Evolutionary conservation across 495 filamentous ascomycete species (phyloP).

Genomic region (Aspergillus baeticus): DNA sequence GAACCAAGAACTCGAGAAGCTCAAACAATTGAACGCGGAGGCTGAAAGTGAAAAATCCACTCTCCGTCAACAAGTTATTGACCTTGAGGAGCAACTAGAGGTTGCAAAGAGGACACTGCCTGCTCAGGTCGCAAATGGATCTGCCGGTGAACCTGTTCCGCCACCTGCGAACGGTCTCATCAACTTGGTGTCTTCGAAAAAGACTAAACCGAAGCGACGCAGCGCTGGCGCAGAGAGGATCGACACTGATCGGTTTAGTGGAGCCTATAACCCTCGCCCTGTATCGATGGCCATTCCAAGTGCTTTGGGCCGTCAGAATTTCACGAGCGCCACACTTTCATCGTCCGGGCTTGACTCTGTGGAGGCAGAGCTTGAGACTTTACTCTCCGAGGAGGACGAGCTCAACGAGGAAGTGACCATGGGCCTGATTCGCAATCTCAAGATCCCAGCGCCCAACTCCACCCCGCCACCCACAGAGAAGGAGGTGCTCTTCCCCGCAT

Average conservation of each 20-base stretch:
- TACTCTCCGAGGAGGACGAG: constrained; percentile 91
- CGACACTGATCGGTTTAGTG: constrained; percentile 82
- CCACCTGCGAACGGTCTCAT: constrained; percentile 75
- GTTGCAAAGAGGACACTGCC: constrained; percentile 69
- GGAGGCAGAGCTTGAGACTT: constrained; percentile 87
- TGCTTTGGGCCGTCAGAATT: constrained; percentile 59
- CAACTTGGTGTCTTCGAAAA: constrained; percentile 95
- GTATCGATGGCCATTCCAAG: constrained; percentile 88
- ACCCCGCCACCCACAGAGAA: constrained; percentile 92
- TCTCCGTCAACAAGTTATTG: constrained; percentile 80
- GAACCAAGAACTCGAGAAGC: constrained; percentile 72
- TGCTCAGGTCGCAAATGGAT: constrained; percentile 64
- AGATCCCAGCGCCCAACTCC: constrained; percentile 82
- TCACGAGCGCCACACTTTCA: constrained; percentile 67
- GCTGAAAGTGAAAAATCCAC: constrained; percentile 80
- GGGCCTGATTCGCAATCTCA: constrained; percentile 92
- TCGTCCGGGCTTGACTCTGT: constrained; percentile 85
- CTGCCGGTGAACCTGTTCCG: constrained; percentile 32
- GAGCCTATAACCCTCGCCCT: constrained; percentile 88
- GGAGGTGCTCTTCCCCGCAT: constrained; percentile 97
- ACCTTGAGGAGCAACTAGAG: constrained; percentile 92
- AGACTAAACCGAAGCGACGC: constrained; percentile 92
- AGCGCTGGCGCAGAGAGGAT: constrained; percentile 89
- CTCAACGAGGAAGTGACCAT: constrained; percentile 95
- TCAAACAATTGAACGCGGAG: constrained; percentile 64